A percentile compares a stretch with the other conserved stretches of the same genome.
Evolutionary conservation across 1,284 basidiomycete species (phyloP).

Genomic region (Ceratorhiza oryzae-sativae): DNA sequence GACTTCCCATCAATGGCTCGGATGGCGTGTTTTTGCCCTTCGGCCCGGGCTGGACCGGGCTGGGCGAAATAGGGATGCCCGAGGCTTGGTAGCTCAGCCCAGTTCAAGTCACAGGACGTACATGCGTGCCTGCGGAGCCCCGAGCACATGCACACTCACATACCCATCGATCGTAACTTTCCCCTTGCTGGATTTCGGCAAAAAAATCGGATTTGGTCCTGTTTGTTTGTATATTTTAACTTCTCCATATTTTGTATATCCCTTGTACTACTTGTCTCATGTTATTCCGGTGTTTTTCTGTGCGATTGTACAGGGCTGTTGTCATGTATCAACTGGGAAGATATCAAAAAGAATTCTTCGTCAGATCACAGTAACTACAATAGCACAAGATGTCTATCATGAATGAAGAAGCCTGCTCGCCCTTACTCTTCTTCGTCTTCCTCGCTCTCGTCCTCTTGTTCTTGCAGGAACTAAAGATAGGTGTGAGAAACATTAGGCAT

Average conservation of each 20-base stretch:
- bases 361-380: not conserved
- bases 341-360: constrained; percentile 38
- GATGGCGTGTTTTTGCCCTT: constrained; percentile 87
- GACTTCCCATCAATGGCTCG: constrained; percentile 85
- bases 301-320: not conserved
- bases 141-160: not conserved
- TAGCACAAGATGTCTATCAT: constrained; percentile 5
- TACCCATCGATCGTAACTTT: not conserved
- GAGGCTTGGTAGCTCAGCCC: constrained; percentile 68
- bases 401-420: not conserved
- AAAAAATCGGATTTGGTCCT: not conserved
- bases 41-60: constrained; percentile 61
- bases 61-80: constrained; percentile 69
- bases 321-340: not conserved
- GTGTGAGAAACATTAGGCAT: not conserved
- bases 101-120: not conserved
- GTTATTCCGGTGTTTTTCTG: constrained; percentile 8
- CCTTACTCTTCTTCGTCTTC: constrained; percentile 55
- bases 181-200: not conserved
- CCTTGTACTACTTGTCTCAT: constrained; percentile 6
- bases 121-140: no score
- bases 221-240: constrained; percentile 1
- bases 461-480: constrained; percentile 71
- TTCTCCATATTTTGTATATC: not conserved
- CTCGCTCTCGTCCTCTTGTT: constrained; percentile 78